phyloP scores from a whole-genome alignment of 148 eudicot genomes.

The Camellia japonica region DNA sequence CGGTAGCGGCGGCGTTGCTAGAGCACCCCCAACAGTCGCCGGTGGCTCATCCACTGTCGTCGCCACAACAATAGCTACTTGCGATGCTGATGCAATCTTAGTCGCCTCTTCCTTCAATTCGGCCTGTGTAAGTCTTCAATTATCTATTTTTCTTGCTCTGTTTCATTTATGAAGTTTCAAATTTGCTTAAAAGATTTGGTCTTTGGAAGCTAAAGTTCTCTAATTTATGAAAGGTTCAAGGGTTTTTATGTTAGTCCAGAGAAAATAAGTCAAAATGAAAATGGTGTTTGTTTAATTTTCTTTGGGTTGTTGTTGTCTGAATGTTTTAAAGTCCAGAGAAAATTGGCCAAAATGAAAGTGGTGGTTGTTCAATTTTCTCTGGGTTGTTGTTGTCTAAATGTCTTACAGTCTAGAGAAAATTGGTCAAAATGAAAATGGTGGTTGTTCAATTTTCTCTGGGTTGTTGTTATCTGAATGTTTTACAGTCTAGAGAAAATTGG shows the following conservation, averaged over 20 bases:
- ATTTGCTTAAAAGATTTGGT: not conserved
- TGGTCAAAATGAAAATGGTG: no score
- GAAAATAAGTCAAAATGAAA: no score
- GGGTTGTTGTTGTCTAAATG: no score
- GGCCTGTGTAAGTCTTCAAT: slow-evolving; percentile 44
- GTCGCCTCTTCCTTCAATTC: slow-evolving; percentile 38
- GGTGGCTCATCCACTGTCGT: slow-evolving; percentile 11
- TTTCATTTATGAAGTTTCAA: not conserved
- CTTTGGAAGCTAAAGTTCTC: not conserved
- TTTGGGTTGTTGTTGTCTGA: no score
- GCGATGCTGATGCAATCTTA: slow-evolving; percentile 35
- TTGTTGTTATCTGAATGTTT: no score
- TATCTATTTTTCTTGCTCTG: not conserved
- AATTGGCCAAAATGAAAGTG: no score
- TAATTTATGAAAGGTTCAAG: not conserved
- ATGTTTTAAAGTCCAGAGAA: no score
- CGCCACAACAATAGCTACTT: slow-evolving; percentile 21
- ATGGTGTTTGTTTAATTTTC: no score
- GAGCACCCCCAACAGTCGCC: slow-evolving; percentile 26
- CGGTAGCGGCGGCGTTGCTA: slow-evolving; percentile 21
- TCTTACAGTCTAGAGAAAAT: no score
- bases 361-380: no score
- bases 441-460: no score
- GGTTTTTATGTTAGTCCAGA: not conserved
- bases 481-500: no score